Conservation (phyloP, 2,329 filamentous ascomycete species). For the Monosporascus sp. region DNA sequence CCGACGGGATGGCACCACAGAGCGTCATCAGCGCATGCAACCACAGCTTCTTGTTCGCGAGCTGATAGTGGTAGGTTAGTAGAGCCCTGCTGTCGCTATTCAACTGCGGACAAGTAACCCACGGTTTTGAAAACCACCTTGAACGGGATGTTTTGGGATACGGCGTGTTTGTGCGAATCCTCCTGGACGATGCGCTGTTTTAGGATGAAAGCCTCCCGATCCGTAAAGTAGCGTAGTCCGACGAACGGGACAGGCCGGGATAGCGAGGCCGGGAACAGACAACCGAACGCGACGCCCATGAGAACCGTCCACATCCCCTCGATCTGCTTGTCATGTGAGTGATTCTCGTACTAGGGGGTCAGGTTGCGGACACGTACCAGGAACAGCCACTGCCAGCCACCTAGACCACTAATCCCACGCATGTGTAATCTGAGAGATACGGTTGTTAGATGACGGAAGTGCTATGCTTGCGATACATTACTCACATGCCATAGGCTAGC, state of each 20-base stretch:
- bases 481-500: constrained; percentile 25
- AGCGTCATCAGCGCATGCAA: background rate
- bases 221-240: background rate
- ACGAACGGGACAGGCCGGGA: background rate
- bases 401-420: constrained; percentile 29
- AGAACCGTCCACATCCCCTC: constrained; percentile 27
- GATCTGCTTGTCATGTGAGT: constrained; percentile 12
- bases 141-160: background rate
- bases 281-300: constrained; percentile 23
- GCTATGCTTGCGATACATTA: constrained; percentile 13
- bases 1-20: background rate
- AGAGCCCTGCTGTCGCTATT: background rate
- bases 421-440: constrained; percentile 21
- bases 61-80: background rate
- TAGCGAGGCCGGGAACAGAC: background rate
- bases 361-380: constrained; percentile 2
- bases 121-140: background rate
- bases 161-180: background rate
- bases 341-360: background rate
- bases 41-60: background rate
- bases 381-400: constrained; percentile 43
- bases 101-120: background rate
- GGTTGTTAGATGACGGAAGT: background rate
- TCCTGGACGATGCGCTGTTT: background rate
- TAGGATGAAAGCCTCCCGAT: background rate